Percentiles rank a stretch among this genome's conserved stretches.
Evolutionary conservation across 2,329 filamentous ascomycete genomes (phyloP).

Genomic region (Aureobasidium leucospermi): DNA sequence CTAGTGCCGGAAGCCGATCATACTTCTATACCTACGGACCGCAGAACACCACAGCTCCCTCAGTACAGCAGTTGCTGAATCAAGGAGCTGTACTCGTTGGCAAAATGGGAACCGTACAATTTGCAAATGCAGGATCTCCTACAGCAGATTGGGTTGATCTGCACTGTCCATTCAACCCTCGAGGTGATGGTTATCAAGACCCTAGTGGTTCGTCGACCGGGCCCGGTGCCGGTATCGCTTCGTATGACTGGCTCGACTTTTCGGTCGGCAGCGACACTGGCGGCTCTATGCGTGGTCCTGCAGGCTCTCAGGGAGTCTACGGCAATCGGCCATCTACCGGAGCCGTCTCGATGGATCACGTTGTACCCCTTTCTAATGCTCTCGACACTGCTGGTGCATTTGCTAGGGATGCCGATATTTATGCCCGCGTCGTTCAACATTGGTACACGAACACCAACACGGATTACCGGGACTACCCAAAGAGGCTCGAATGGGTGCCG

Average conservation of each 20-base stretch:
- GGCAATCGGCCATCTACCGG: constrained; percentile 19
- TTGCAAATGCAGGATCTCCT: constrained; percentile 23
- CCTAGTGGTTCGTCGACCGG: constrained; percentile 28
- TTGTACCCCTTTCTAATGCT: constrained; percentile 16
- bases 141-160: constrained; percentile 20
- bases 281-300: constrained; percentile 15
- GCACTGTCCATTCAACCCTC: constrained; percentile 31
- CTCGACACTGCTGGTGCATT: constrained; percentile 19
- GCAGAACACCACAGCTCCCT: too few relatives aligned
- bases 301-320: constrained; percentile 14
- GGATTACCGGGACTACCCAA: too few relatives aligned
- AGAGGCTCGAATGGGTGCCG: too few relatives aligned
- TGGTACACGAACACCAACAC: too few relatives aligned
- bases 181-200: constrained; percentile 31
- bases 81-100: constrained; percentile 30
- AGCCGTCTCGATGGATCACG: constrained; percentile 17
- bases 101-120: constrained; percentile 31
- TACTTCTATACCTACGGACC: too few relatives aligned
- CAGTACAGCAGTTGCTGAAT: constrained; percentile 29
- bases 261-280: constrained; percentile 30
- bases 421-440: too few relatives aligned
- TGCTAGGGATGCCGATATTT: constrained; percentile 3
- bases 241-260: constrained; percentile 36
- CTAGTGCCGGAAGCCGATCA: too few relatives aligned
- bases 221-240: constrained; percentile 28